These are phyloP conservation scores for Cladophialophora bantiana DNA, from an alignment of 2,329 filamentous ascomycete genomes.

Conservation along the genomic window DNA sequence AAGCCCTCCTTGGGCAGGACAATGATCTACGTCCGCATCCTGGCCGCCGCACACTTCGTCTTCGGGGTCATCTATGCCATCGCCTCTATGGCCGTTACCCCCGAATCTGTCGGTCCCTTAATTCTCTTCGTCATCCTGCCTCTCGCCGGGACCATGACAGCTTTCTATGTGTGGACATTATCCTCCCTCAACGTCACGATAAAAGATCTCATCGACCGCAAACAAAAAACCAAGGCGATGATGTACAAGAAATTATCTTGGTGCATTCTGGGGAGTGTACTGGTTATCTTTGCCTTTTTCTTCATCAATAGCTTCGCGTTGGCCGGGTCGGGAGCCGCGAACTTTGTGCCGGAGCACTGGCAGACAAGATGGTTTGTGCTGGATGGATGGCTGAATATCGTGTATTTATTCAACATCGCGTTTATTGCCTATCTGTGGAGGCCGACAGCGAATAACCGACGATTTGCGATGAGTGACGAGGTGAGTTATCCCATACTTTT, in stretches of 20 bases:
- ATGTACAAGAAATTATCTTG: conserved; percentile 99
- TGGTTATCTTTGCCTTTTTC: conserved; percentile 98
- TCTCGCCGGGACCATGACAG: conserved; percentile 87
- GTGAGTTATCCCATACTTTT: conserved; percentile 49
- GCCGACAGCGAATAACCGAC: conserved; percentile 92
- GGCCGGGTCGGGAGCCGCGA: conserved; percentile 79
- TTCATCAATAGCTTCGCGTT: conserved; percentile 98
- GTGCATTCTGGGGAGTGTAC: conserved; percentile 89
- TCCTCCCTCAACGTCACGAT: conserved; percentile 94
- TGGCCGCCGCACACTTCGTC: conserved; percentile 90
- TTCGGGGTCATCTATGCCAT: conserved; percentile 89
- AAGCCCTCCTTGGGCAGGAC: conserved; percentile 89
- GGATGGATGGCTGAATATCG: conserved; percentile 95
- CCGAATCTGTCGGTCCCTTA: conserved; percentile 86
- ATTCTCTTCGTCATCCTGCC: conserved; percentile 93
- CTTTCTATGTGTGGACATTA: conserved; percentile 98
- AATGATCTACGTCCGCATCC: conserved; percentile 91
- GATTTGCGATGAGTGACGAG: conserved; percentile 99
- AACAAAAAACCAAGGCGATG: conserved; percentile 87
- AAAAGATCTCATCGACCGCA: conserved; percentile 93
- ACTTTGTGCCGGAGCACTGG: conserved; percentile 97
- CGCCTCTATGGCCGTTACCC: conserved; percentile 85
- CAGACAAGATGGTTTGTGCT: conserved; percentile 96
- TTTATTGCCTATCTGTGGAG: conserved; percentile 97
- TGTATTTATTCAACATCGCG: conserved; percentile 91